Percentiles rank a stretch among this genome's conserved stretches.
Evolutionary conservation across 148 eudicot genomes (phyloP).

Genomic region (Pouteria glomerata): DNA sequence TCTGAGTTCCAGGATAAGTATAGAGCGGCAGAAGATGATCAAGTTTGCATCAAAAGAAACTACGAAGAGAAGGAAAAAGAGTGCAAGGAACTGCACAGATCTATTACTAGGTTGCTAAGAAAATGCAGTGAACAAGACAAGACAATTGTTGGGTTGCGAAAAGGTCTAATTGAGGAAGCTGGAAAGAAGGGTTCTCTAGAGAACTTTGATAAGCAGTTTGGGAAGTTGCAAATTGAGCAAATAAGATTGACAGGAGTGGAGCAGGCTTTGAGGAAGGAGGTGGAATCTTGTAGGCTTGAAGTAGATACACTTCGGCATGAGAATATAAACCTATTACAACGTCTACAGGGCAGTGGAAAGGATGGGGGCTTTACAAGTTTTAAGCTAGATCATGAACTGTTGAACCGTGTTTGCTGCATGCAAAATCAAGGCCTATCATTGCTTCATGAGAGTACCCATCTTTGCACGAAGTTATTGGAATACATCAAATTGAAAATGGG

Average conservation of each 20-base stretch:
- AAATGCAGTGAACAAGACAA: conserved; percentile 84
- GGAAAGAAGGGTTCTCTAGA: conserved; percentile 39
- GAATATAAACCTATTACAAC: conserved; percentile 66
- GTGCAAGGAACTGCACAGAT: conserved; percentile 68
- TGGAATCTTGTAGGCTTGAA: conserved; percentile 57
- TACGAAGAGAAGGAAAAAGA: conserved; percentile 62
- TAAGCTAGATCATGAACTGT: conserved; percentile 70
- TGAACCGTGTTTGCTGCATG: conserved; percentile 47
- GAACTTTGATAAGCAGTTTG: conserved; percentile 47
- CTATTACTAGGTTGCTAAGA: conserved; percentile 51
- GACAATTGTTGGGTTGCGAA: conserved; percentile 70
- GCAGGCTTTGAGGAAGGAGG: conserved; percentile 68
- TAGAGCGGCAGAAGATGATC: conserved; percentile 57
- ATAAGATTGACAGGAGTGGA: conserved; percentile 75
- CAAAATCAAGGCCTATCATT: conserved; percentile 58
- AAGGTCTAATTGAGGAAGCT: conserved; percentile 47
- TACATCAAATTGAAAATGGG: conserved; percentile 45
- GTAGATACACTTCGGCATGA: conserved; percentile 74
- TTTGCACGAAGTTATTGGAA: conserved; percentile 59
- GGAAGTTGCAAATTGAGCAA: conserved; percentile 71
- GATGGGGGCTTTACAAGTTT: conserved; percentile 48
- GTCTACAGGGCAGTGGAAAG: conserved; percentile 47
- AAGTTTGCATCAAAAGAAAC: conserved; percentile 44
- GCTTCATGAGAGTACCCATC: conserved; percentile 51
- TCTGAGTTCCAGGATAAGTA: conserved; percentile 50